Evolutionary conservation across 495 filamentous ascomycete genomes (phyloP), one percentile per base, ranked within the genome.

Genomic region (Aspergillus heteromorphus): DNA sequence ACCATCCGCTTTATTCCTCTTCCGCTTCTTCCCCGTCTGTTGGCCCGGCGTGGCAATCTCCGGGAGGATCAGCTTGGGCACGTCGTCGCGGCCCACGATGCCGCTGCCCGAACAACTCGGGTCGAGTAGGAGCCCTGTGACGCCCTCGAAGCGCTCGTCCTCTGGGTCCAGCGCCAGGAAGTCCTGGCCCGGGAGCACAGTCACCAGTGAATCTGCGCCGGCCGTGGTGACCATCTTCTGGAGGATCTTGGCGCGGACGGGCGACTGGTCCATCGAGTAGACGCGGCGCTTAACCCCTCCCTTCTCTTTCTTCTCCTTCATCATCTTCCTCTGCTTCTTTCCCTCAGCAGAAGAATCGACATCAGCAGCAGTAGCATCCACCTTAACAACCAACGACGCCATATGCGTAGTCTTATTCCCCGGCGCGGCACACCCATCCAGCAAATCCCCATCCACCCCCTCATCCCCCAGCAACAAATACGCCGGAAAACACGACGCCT

Each of bases 381-480:
- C n/a, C 47, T 73, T 71, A 17, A 70, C 65, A 11, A 87, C 57
- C 14, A 97, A 76, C 2, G 88, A 86, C 10, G 91, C 91, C 45
- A 97, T 69, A 73, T 97, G 93, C 4, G 93, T 97, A 1, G 93
- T 97, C 69, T 98, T 98, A 64, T 98, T 98, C 8, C 93, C 93
- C 6, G 93, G 93, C 6, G 93, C 93, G 0, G 93, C 87, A 65
- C 92, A 96, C 0, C 89, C 87, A 71, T 98, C 93, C 4, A 97
- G 76, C 17, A 96, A 71, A 56, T 92, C 83, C 2, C 87, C 89
- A 51, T 83, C 76, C 55, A 60, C 76, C 55, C 59, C 20, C 7
- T 43, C 31, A 47, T 75, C 67, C 49, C 91, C 82, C 0, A 97
- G 71, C 3, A 78, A 48, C 0, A 98, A 73, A 64, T 90, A 88